Conservation (phyloP, 2,329 filamentous ascomycete species). For the Colletotrichum tamarilloi region DNA sequence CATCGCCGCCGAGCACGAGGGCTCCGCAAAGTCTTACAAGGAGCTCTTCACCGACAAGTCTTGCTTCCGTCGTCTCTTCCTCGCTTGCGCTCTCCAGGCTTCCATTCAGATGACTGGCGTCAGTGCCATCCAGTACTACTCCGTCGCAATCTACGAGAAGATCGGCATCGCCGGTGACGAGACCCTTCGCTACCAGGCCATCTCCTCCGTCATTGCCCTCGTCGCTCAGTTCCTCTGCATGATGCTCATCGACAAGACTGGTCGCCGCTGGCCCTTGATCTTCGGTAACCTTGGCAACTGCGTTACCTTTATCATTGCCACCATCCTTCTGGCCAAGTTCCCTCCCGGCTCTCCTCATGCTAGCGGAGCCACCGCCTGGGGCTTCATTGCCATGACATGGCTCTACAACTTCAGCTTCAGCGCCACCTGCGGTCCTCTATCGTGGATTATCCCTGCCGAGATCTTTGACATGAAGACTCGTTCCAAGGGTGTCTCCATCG, state of each 20-base stretch:
- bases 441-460: slow-evolving; percentile 72
- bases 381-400: slow-evolving; percentile 81
- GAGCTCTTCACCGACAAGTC: slow-evolving; percentile 73
- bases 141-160: slow-evolving; percentile 72
- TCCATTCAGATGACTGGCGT: slow-evolving; percentile 36
- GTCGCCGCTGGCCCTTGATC: slow-evolving; percentile 79
- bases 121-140: slow-evolving; percentile 80
- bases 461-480: slow-evolving; percentile 83
- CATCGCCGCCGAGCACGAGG: slow-evolving; percentile 74
- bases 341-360: slow-evolving; percentile 64
- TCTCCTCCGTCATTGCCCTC: slow-evolving; percentile 77
- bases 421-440: slow-evolving; percentile 75
- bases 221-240: slow-evolving; percentile 77
- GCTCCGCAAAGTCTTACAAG: slow-evolving; percentile 75
- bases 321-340: slow-evolving; percentile 63
- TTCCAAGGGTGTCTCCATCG: slow-evolving; percentile 79
- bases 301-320: slow-evolving; percentile 78
- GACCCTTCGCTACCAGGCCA: slow-evolving; percentile 80
- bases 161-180: slow-evolving; percentile 75
- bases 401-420: slow-evolving; percentile 84
- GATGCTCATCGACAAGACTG: slow-evolving; percentile 74
- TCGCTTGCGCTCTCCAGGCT: slow-evolving; percentile 64
- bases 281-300: slow-evolving; percentile 77
- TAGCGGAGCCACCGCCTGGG: slow-evolving; percentile 66
- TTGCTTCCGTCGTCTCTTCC: slow-evolving; percentile 77